Percentiles rank a stretch among this genome's conserved stretches.
Evolutionary conservation across 169 alveolate genomes (phyloP).

Genomic region (Plasmodium coatneyi): DNA sequence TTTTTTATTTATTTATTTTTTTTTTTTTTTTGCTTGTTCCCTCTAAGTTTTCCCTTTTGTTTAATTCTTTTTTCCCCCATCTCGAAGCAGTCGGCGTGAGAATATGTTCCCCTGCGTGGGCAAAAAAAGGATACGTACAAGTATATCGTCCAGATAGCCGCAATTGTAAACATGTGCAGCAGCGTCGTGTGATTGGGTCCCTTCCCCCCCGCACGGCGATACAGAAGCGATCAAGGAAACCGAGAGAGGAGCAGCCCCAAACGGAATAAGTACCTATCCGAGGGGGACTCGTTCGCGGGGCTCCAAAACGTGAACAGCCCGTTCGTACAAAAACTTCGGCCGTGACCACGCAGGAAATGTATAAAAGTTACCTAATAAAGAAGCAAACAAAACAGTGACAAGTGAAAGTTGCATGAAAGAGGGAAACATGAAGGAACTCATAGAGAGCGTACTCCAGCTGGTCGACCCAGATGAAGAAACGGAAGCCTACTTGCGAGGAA

Average conservation of each 20-base stretch:
- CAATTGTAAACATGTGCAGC: neutral
- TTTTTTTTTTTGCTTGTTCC: neutral
- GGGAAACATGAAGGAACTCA: slow-evolving; percentile 39
- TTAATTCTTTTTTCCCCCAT: neutral
- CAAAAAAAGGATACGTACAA: neutral
- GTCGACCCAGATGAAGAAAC: slow-evolving; percentile 53
- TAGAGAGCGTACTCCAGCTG: slow-evolving; percentile 10
- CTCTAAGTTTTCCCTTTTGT: neutral
- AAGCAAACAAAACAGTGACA: neutral
- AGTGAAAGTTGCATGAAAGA: neutral
- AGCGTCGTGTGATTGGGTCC: neutral
- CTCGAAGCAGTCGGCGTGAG: neutral
- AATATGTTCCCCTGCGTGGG: neutral
- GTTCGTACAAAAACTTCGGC: neutral
- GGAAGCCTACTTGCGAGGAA: slow-evolving; percentile 39
- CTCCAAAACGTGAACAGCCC: neutral
- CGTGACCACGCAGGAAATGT: neutral
- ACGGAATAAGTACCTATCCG: neutral
- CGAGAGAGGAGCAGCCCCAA: neutral
- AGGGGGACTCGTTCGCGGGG: neutral
- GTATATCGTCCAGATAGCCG: neutral
- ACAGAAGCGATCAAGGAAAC: neutral
- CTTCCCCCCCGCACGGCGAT: neutral
- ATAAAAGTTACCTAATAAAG: neutral
- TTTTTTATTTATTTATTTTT: neutral